These are phyloP conservation scores for Collybia mongolica DNA, from an alignment of 768 basidiomycete species.

Conservation along the genomic window DNA sequence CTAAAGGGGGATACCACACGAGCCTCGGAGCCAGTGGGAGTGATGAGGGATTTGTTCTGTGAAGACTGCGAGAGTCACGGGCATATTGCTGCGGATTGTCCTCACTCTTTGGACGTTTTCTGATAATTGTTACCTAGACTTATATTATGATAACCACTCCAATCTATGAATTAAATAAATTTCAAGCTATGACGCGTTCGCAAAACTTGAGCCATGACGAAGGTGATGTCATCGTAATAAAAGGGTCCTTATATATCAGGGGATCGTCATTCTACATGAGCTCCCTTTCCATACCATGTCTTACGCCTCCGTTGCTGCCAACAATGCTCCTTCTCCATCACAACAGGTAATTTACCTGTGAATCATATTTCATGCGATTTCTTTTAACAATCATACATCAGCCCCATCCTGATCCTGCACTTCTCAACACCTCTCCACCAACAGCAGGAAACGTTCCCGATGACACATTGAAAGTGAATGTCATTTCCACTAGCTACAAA, in stretches of 20 bases:
- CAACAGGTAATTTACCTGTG: constrained; percentile 36
- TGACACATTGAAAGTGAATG: constrained; percentile 52
- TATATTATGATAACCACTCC: constrained; percentile 5
- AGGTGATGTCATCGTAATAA: too few species aligned
- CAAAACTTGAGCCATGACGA: background rate
- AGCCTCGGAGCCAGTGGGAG: constrained; percentile 10
- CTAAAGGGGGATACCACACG: constrained; percentile 50
- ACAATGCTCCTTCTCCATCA: constrained; percentile 50
- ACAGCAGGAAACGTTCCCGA: constrained; percentile 38
- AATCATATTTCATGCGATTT: background rate
- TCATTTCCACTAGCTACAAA: constrained; percentile 48
- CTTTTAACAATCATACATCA: constrained; percentile 19
- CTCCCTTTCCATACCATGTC: constrained; percentile 45
- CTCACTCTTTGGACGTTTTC: constrained; percentile 86
- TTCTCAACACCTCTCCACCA: constrained; percentile 53
- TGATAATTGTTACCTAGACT: constrained; percentile 34
- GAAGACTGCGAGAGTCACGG: constrained; percentile 84
- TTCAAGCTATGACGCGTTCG: too few species aligned
- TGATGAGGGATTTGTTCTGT: constrained; percentile 52
- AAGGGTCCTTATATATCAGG: constrained; percentile 4
- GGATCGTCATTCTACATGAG: too few species aligned
- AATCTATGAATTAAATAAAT: too few species aligned
- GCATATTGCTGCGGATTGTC: constrained; percentile 75
- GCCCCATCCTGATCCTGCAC: constrained; percentile 64
- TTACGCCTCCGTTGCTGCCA: constrained; percentile 67